These are phyloP conservation scores for Blastomyces gilchristii DNA, from an alignment of 2,329 filamentous ascomycete species.

Conservation along the genomic window DNA sequence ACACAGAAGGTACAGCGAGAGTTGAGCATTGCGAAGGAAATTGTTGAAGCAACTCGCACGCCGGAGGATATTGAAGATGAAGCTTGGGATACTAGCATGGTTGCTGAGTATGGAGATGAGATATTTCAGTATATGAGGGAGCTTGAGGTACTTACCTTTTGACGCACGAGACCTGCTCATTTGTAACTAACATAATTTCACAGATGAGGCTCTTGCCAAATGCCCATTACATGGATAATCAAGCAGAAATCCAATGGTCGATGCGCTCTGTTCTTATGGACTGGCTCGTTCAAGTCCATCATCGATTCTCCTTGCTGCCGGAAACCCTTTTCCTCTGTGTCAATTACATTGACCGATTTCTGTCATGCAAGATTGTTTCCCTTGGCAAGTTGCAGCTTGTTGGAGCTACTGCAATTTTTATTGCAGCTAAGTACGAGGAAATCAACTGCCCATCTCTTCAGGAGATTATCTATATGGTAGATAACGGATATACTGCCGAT, in stretches of 20 bases:
- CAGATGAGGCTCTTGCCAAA: slow-evolving; percentile 75
- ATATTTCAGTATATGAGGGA: slow-evolving; percentile 88
- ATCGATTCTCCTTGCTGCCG: slow-evolving; percentile 78
- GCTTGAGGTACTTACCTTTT: slow-evolving; percentile 57
- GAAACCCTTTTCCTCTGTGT: slow-evolving; percentile 91
- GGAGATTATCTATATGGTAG: slow-evolving; percentile 98
- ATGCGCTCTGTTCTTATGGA: slow-evolving; percentile 97
- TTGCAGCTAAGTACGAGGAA: slow-evolving; percentile 97
- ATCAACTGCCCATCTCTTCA: slow-evolving; percentile 93
- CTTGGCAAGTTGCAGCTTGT: slow-evolving; percentile 91
- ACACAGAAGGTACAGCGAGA: slow-evolving; percentile 62
- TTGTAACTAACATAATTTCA: slow-evolving; percentile 16
- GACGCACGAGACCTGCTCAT: background rate
- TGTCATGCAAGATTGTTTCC: slow-evolving; percentile 89
- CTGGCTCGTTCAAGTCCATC: slow-evolving; percentile 94
- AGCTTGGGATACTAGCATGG: slow-evolving; percentile 90
- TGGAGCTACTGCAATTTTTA: slow-evolving; percentile 87
- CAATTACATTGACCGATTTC: slow-evolving; percentile 95
- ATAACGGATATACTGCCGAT: slow-evolving; percentile 75
- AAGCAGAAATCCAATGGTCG: slow-evolving; percentile 97
- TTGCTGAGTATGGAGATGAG: slow-evolving; percentile 89
- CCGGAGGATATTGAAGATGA: slow-evolving; percentile 78
- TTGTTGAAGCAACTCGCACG: slow-evolving; percentile 57
- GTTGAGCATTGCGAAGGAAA: slow-evolving; percentile 54
- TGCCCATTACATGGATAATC: slow-evolving; percentile 90